These are phyloP conservation scores for Mercurialis annua DNA, from an alignment of 345 rosid genomes.

Conservation along the genomic window DNA sequence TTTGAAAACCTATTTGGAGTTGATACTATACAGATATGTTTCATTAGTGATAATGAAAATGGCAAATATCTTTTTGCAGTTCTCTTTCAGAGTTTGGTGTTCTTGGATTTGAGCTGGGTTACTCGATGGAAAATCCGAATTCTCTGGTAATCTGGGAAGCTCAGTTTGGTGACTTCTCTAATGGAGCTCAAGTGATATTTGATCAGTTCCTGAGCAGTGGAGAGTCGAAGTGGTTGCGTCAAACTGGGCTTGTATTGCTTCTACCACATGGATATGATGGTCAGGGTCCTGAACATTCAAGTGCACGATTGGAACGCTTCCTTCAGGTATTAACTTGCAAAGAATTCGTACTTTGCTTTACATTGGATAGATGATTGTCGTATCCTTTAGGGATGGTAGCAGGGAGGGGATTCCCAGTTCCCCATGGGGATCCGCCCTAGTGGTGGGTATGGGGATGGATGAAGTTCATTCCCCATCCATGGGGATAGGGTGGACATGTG, in stretches of 20 bases:
- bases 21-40: background rate
- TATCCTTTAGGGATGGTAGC: no score
- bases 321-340: conserved; percentile 53
- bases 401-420: no score
- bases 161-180: conserved; percentile 81
- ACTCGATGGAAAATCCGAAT: conserved; percentile 82
- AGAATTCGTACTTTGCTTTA: background rate
- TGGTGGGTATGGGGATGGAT: no score
- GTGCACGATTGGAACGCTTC: conserved; percentile 72
- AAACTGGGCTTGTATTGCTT: conserved; percentile 69
- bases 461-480: no score
- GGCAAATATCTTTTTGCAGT: conserved; percentile 33
- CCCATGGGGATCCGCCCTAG: no score
- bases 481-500: no score
- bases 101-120: conserved; percentile 81
- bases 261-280: conserved; percentile 89
- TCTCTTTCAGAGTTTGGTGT: conserved; percentile 85
- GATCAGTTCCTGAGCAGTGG: conserved; percentile 83
- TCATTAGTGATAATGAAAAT: background rate
- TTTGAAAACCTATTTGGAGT: background rate
- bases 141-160: conserved; percentile 77
- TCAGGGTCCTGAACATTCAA: conserved; percentile 88
- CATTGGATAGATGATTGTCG: background rate
- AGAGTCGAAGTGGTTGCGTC: conserved; percentile 84
- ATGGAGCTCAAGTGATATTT: conserved; percentile 83